These are phyloP conservation scores for Phytophthora citricola DNA, from an alignment of 352 stramenopile species.

Conservation along the genomic window DNA sequence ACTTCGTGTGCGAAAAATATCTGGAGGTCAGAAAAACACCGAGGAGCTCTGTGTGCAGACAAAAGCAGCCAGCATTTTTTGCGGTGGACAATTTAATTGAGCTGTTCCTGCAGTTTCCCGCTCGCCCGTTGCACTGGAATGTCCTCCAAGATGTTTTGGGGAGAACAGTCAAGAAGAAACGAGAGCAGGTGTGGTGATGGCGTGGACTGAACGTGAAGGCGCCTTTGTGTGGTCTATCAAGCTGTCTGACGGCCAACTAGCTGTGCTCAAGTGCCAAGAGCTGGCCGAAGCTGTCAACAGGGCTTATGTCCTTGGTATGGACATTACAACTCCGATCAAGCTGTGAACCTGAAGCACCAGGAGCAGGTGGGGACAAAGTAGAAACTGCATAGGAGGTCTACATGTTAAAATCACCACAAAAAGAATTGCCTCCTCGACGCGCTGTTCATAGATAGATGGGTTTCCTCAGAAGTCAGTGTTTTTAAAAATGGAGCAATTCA, in stretches of 20 bases:
- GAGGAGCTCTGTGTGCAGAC: not conserved
- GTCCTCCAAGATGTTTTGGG: not conserved
- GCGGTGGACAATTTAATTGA: not conserved
- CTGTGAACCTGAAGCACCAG: no score
- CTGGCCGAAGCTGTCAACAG: not conserved
- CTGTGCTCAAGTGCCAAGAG: not conserved
- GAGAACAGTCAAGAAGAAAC: not conserved
- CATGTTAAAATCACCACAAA: no score
- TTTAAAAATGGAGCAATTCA: no score
- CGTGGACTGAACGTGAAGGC: not conserved
- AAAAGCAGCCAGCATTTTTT: not conserved
- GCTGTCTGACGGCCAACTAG: not conserved
- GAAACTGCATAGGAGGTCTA: no score
- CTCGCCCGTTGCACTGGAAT: not conserved
- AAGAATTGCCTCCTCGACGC: no score
- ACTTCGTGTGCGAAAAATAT: not conserved
- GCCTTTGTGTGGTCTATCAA: not conserved
- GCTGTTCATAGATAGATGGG: no score
- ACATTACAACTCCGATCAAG: not conserved
- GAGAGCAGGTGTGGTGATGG: not conserved
- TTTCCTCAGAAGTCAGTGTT: no score
- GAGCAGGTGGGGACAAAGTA: no score
- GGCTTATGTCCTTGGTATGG: not conserved
- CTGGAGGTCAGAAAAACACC: not conserved
- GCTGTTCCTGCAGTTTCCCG: not conserved